These are phyloP conservation scores for Mortierella sp. DNA, from an alignment of 371 early-diverging fungal species.

Conservation along the genomic window DNA sequence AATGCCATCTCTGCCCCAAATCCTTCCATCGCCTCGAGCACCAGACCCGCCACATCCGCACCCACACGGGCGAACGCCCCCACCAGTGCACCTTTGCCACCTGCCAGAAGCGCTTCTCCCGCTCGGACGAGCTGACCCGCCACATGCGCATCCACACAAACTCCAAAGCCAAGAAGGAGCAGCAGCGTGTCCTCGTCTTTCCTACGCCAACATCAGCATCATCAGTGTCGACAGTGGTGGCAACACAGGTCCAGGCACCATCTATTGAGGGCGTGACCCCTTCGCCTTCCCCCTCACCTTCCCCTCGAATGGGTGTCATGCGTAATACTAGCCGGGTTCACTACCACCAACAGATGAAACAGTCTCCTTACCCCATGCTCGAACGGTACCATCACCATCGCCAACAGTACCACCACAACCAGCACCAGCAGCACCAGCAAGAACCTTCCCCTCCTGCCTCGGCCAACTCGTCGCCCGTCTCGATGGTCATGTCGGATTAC, in stretches of 20 bases:
- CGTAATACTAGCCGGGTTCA: neutral
- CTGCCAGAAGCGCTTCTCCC: constrained; percentile 89
- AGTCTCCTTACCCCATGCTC: constrained; percentile 28
- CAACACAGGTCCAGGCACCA: constrained; percentile 22
- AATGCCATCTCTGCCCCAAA: constrained; percentile 73
- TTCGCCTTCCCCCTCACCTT: constrained; percentile 30
- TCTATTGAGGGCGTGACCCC: constrained; percentile 31
- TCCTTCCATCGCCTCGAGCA: constrained; percentile 82
- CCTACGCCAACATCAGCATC: neutral
- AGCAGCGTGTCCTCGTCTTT: neutral
- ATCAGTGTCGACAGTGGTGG: neutral
- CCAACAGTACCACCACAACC: neutral
- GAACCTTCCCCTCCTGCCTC: constrained; percentile 33
- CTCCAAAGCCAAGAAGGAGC: constrained; percentile 24
- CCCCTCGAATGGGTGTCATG: constrained; percentile 17
- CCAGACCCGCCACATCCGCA: constrained; percentile 89
- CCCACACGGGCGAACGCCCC: constrained; percentile 94
- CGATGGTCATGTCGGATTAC: constrained; percentile 41
- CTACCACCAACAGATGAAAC: constrained; percentile 1
- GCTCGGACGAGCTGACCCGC: constrained; percentile 91
- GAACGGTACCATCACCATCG: constrained; percentile 1
- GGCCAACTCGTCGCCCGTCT: constrained; percentile 45
- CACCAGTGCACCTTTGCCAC: constrained; percentile 82
- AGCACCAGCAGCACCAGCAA: neutral
- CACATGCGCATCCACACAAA: constrained; percentile 82